Percentiles rank a stretch among this genome's conserved stretches.
Conservation (phyloP, 345 rosid genomes). For the Schrenkiella parvula region DNA sequence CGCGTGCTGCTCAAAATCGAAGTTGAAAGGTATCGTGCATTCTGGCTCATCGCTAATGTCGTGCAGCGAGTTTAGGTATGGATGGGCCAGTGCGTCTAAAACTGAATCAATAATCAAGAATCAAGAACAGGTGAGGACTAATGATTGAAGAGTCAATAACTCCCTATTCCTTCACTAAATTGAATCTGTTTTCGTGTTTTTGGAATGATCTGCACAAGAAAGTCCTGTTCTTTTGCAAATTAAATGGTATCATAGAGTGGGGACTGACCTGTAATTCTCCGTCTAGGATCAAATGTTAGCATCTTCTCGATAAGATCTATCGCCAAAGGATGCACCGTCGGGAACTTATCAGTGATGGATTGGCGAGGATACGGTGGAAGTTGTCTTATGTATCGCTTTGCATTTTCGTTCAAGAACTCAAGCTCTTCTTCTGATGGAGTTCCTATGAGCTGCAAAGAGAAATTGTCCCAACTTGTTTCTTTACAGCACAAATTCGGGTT, state of each 20-base stretch:
- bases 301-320: slow-evolving; percentile 96
- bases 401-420: slow-evolving; percentile 89
- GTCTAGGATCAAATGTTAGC: slow-evolving; percentile 94
- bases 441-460: slow-evolving; percentile 76
- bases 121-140: slow-evolving; percentile 7
- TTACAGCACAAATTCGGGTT: not conserved
- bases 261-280: slow-evolving; percentile 77
- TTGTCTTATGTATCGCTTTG: slow-evolving; percentile 83
- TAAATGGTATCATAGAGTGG: not conserved
- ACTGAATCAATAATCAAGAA: slow-evolving; percentile 42
- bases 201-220: not conserved
- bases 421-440: slow-evolving; percentile 95
- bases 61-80: slow-evolving; percentile 82
- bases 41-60: slow-evolving; percentile 95
- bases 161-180: not conserved
- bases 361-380: slow-evolving; percentile 71
- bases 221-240: not conserved
- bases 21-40: slow-evolving; percentile 81
- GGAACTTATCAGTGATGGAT: slow-evolving; percentile 84
- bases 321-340: slow-evolving; percentile 72
- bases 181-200: not conserved
- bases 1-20: slow-evolving; percentile 94
- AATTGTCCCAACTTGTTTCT: not conserved
- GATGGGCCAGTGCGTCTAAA: slow-evolving; percentile 91
- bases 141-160: not conserved